phyloP scores from a whole-genome alignment of 1,139 yeast genomes.

The Suhomyces coccinellae region DNA sequence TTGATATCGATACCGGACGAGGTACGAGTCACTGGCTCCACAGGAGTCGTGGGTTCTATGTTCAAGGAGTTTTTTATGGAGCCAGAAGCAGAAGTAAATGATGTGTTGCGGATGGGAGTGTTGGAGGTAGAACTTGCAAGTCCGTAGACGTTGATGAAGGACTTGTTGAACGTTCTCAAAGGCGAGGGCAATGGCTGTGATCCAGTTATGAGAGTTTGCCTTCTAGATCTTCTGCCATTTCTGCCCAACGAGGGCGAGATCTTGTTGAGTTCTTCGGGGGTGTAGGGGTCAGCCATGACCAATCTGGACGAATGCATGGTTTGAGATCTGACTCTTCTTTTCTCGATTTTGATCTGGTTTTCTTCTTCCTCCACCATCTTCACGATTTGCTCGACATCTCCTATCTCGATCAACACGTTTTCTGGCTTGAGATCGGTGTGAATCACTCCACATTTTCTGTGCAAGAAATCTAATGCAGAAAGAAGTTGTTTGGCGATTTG shows the following conservation, averaged over 20 bases:
- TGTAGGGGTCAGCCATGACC: constrained; percentile 5
- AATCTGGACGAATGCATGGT: constrained; percentile 5
- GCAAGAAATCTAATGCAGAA: constrained; percentile 42
- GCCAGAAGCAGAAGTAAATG: constrained; percentile 10
- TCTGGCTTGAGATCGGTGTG: constrained; percentile 50
- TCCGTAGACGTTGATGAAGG: constrained; percentile 38
- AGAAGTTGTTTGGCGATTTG: constrained; percentile 41
- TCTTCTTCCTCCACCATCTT: constrained; percentile 36
- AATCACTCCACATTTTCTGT: constrained; percentile 41
- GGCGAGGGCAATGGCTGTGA: constrained; percentile 87
- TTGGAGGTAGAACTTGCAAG: constrained; percentile 43
- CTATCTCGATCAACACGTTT: constrained; percentile 42
- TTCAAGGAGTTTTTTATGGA: constrained; percentile 2
- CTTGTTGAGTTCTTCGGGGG: constrained; percentile 5
- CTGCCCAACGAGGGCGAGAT: constrained; percentile 44
- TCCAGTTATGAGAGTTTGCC: constrained; percentile 79
- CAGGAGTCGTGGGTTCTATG: constrained; percentile 13
- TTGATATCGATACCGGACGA: constrained; percentile 9
- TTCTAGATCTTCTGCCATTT: constrained; percentile 59
- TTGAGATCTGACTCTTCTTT: constrained; percentile 15
- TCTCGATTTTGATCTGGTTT: constrained; percentile 14
- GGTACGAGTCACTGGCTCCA: constrained; percentile 12
- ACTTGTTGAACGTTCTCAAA: constrained; percentile 34
- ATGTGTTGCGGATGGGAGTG: constrained; percentile 38
- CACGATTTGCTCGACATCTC: constrained; percentile 38